Conservation (phyloP, 1,139 yeast genomes). For the Candida gigantensis region DNA sequence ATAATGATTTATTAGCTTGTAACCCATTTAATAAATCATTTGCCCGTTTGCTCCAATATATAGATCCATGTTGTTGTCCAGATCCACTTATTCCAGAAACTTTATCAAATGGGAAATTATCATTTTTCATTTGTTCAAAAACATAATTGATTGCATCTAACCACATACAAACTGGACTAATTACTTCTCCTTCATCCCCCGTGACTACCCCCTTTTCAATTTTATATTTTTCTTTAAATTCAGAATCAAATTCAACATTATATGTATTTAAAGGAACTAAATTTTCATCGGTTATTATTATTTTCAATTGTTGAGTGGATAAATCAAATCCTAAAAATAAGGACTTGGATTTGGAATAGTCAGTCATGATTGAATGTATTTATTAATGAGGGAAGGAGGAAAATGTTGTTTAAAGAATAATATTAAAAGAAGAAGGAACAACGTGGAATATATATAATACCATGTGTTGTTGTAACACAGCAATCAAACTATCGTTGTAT, state of each 20-base stretch:
- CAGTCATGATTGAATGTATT: conserved; percentile 6
- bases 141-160: conserved; percentile 75
- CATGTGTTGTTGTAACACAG: too few relatives aligned
- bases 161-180: conserved; percentile 91
- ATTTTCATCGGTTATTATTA: conserved; percentile 60
- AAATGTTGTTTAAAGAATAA: too few relatives aligned
- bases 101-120: conserved; percentile 54
- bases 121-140: conserved; percentile 53
- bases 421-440: too few relatives aligned
- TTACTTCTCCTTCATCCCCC: conserved; percentile 52
- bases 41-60: conserved; percentile 67
- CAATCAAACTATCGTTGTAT: too few relatives aligned
- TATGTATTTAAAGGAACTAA: conserved; percentile 58
- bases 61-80: conserved; percentile 92
- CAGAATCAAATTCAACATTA: conserved; percentile 71
- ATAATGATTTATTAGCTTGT: conserved; percentile 30
- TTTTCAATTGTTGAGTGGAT: conserved; percentile 87
- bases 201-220: conserved; percentile 72
- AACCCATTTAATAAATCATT: conserved; percentile 32
- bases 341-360: conserved; percentile 19
- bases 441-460: too few relatives aligned
- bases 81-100: conserved; percentile 83
- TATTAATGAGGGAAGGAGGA: too few relatives aligned
- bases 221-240: conserved; percentile 54
- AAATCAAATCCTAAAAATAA: conserved; percentile 76